phyloP scores from a whole-genome alignment of 1,284 basidiomycete species.

The Naganishia cerealis region DNA sequence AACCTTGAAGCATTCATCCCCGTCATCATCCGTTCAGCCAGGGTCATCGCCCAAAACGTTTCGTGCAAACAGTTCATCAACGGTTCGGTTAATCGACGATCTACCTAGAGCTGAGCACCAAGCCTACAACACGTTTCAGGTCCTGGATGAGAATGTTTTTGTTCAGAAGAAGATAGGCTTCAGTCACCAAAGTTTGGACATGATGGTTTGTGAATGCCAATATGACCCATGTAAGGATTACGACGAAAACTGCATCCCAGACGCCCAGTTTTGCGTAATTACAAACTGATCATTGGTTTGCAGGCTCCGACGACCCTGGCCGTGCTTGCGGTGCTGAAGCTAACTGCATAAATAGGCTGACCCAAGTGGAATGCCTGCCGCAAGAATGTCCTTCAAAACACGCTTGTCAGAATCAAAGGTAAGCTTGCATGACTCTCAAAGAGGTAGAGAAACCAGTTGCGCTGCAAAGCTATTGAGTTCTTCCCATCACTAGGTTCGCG shows the following conservation, averaged over 20 bases:
- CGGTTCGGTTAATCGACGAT: conserved; percentile 64
- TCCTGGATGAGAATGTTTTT: conserved; percentile 78
- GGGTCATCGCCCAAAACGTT: neutral
- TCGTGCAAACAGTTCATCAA: neutral
- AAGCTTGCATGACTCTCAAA: conserved; percentile 41
- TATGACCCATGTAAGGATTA: conserved; percentile 72
- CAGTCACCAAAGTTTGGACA: conserved; percentile 82
- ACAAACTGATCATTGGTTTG: neutral
- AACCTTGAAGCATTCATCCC: neutral
- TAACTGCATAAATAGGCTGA: conserved; percentile 95
- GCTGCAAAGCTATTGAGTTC: neutral
- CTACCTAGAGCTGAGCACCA: conserved; percentile 72
- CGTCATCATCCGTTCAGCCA: neutral
- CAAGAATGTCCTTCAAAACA: conserved; percentile 80
- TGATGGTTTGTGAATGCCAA: conserved; percentile 88
- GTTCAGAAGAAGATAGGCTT: conserved; percentile 83
- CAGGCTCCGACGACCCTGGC: conserved; percentile 60
- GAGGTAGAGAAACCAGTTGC: neutral
- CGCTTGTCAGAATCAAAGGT: conserved; percentile 92
- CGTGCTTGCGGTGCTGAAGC: conserved; percentile 82
- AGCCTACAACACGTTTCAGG: conserved; percentile 72
- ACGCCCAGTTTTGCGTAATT: neutral
- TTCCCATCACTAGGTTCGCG: conserved; percentile 64
- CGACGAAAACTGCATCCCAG: conserved; percentile 8
- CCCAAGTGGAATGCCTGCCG: conserved; percentile 90